These are phyloP conservation scores for Potentilla sterilis DNA, from an alignment of 306 rosid species.

Conservation along the genomic window DNA sequence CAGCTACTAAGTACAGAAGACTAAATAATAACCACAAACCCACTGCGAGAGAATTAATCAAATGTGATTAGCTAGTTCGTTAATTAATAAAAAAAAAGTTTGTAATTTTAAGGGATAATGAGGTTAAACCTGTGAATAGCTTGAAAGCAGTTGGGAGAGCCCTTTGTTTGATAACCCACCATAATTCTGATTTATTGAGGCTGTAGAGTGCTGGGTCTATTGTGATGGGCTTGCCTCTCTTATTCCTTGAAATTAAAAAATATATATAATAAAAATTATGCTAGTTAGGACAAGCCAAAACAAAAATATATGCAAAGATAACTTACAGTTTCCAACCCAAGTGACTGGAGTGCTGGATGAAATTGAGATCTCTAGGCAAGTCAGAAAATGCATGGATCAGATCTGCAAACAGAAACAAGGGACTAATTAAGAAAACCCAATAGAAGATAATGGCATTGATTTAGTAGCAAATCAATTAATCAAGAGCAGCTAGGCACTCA, in stretches of 20 bases:
- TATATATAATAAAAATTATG: neutral
- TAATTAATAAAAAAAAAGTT: neutral
- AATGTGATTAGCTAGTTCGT: neutral
- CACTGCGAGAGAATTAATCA: neutral
- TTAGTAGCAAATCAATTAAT: neutral
- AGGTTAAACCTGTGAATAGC: constrained; percentile 77
- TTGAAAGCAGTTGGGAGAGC: constrained; percentile 76
- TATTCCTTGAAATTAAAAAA: constrained; percentile 40
- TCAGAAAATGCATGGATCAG: constrained; percentile 73
- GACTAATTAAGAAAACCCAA: neutral
- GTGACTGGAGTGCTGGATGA: constrained; percentile 77
- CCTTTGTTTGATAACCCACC: constrained; percentile 87
- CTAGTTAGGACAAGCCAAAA: constrained; percentile 1
- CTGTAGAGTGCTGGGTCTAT: constrained; percentile 87
- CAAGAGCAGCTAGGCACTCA: constrained; percentile 47
- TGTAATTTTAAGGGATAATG: neutral
- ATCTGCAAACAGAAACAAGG: constrained; percentile 42
- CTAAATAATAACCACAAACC: neutral
- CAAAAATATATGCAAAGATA: neutral
- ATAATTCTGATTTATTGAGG: constrained; percentile 78
- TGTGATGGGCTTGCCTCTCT: constrained; percentile 80
- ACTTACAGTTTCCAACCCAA: constrained; percentile 88
- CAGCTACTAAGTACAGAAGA: constrained; percentile 7
- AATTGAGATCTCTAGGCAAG: constrained; percentile 72
- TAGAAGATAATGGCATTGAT: neutral